Percentiles rank a stretch among this genome's conserved stretches.
phyloP scores from a whole-genome alignment of 1,284 basidiomycete genomes.

The Apiotrichum montevideense region DNA sequence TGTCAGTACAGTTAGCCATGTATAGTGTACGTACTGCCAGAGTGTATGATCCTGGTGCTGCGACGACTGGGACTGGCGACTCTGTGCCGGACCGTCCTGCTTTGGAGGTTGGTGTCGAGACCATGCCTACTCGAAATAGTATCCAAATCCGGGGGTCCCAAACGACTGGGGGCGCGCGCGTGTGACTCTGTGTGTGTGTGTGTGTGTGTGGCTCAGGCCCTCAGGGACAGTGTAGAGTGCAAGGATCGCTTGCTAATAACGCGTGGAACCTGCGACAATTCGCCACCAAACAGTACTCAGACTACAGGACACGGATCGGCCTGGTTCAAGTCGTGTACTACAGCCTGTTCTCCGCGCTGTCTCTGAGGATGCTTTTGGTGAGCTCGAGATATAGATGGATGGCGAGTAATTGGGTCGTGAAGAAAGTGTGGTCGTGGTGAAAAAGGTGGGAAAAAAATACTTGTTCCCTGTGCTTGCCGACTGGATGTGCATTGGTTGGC shows the following conservation, averaged over 20 bases:
- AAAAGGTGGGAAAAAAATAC: neutral
- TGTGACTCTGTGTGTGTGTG: too few species aligned
- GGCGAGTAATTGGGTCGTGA: neutral
- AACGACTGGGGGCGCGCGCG: neutral
- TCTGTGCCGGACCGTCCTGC: slow-evolving; percentile 29
- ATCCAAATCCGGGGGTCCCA: neutral
- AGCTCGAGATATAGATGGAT: neutral
- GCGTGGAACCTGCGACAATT: neutral
- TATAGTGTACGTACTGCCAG: slow-evolving; percentile 56
- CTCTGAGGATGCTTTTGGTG: neutral
- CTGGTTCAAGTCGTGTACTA: neutral
- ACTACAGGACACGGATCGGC: slow-evolving; percentile 5
- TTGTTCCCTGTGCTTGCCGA: too few species aligned
- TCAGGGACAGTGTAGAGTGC: neutral
- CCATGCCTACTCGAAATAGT: slow-evolving; percentile 20
- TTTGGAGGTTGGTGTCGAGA: slow-evolving; percentile 35
- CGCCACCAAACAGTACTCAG: slow-evolving; percentile 7
- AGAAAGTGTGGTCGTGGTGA: neutral
- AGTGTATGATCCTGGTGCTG: slow-evolving; percentile 65
- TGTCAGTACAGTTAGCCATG: slow-evolving; percentile 8
- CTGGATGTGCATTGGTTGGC: too few species aligned
- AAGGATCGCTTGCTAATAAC: too few species aligned
- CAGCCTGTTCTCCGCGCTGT: neutral
- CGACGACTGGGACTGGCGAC: slow-evolving; percentile 51
- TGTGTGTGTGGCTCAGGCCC: neutral